Evolutionary conservation across 2,329 filamentous ascomycete genomes (phyloP), one percentile per base, ranked within the genome.

Genomic region (Coniochaeta prunicola): DNA sequence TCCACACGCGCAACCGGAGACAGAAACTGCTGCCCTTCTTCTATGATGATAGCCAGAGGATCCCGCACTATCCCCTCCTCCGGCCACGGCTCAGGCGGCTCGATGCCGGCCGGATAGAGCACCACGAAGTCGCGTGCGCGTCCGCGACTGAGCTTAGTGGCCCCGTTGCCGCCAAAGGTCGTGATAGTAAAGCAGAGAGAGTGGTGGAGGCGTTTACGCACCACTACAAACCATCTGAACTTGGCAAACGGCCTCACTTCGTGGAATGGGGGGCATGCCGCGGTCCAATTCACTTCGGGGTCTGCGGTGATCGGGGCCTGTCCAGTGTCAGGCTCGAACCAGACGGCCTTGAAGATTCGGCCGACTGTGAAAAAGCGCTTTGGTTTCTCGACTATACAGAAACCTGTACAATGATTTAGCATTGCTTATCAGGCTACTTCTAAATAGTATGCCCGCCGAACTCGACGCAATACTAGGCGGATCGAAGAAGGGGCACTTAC

Each of bases 161-260:
- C 58, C 13, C 33, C 60, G 24, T 21, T 58, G 28, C 40, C 59
- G 21, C 42, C 59, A 28, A 59, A 65, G 10, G 65, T 66, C 3
- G 65, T 66, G 59, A 69, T 66, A 55, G 59, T 57, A 59, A 69
- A 65, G 61, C 67, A 69, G 2, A 69, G 59, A 3, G 66, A 64
- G 60, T 68, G 63, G 60, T 65, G 61, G 42, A 61, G 58, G 17
- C 63, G 63, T 53, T 62, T 59, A 6, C 64, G 62, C 6, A 68
- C 64, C 7, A 69, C 67, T 31, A 68, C 62, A 55, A 69, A 69
- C 64, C 64, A 69, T 13, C 67, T 61, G 58, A 61, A 67, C 50
- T 60, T 61, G 17, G 64, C 65, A n/a, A 59, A 40, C 5, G 66
- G 64, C 31, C 57, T 61, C 45, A 60, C 59, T 4, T 60, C 61